Conservation (phyloP, 352 stramenopile genomes). For the Phytophthora crassamura region DNA sequence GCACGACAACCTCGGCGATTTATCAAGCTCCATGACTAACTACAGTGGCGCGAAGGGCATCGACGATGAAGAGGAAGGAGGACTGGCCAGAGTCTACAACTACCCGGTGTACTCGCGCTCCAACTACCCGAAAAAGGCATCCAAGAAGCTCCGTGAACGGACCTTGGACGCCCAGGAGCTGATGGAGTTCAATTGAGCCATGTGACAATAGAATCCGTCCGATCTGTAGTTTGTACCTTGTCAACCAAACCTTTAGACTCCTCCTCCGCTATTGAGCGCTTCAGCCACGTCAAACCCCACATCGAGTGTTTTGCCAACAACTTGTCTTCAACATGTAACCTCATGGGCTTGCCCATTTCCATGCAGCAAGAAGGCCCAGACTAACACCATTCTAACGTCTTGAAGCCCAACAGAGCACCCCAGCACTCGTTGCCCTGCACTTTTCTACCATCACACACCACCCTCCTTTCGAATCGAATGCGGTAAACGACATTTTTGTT, state of each 20-base stretch:
- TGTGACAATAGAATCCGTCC: conserved; percentile 25
- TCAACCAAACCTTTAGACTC: conserved; percentile 18
- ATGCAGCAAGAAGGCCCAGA: no score
- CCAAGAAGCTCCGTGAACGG: conserved; percentile 60
- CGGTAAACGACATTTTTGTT: no score
- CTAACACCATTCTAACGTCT: background rate
- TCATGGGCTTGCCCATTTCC: conserved; percentile 22
- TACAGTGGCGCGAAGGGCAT: conserved; percentile 21
- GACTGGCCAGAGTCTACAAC: conserved; percentile 56
- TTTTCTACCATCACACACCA: no score
- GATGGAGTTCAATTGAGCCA: conserved; percentile 63
- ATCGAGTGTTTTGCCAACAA: conserved; percentile 33
- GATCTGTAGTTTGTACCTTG: conserved; percentile 23
- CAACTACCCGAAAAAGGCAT: conserved; percentile 46
- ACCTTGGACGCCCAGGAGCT: conserved; percentile 45
- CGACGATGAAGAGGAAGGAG: conserved; percentile 24
- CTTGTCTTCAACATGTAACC: conserved; percentile 37
- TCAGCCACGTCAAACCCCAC: conserved; percentile 1
- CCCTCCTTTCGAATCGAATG: no score
- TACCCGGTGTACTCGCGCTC: conserved; percentile 57
- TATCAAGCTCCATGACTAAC: conserved; percentile 10
- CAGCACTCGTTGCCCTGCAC: no score
- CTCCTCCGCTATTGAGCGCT: background rate
- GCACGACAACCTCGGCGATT: conserved; percentile 32
- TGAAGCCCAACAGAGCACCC: background rate